Evolutionary conservation across 768 basidiomycete species (phyloP).

Genomic region (Mycena metata): DNA sequence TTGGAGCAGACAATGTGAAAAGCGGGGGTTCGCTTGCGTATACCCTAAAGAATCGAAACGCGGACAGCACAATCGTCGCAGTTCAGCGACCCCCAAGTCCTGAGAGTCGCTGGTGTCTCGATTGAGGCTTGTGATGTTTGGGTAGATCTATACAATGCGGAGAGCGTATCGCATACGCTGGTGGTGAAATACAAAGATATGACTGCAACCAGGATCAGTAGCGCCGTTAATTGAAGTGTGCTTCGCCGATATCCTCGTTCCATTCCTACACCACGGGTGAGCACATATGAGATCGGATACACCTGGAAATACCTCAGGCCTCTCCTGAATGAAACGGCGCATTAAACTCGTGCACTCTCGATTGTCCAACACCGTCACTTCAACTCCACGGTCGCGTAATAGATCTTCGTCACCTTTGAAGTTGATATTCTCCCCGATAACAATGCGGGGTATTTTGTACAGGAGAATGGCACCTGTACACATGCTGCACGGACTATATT

Average conservation of each 20-base stretch:
- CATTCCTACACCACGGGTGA: constrained; percentile 54
- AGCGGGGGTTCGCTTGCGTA: constrained; percentile 15
- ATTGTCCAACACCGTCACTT: constrained; percentile 65
- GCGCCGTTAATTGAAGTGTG: too few relatives aligned
- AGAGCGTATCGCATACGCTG: too few relatives aligned
- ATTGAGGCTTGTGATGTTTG: too few relatives aligned
- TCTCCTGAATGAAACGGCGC: constrained; percentile 66
- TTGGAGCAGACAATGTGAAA: constrained; percentile 14
- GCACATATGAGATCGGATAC: too few relatives aligned
- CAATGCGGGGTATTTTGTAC: constrained; percentile 74
- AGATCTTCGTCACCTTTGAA: constrained; percentile 69
- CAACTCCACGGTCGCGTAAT: constrained; percentile 64
- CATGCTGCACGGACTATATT: constrained; percentile 71
- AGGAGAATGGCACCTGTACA: constrained; percentile 74
- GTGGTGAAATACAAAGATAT: too few relatives aligned
- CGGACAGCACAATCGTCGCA: constrained; percentile 23
- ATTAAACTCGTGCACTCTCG: constrained; percentile 68
- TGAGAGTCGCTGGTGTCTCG: too few relatives aligned
- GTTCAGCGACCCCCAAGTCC: background rate
- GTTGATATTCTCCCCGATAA: constrained; percentile 73
- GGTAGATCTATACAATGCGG: too few relatives aligned
- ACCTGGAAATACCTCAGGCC: constrained; percentile 60
- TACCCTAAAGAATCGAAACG: constrained; percentile 23
- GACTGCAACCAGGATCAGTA: too few relatives aligned
- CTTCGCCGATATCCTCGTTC: constrained; percentile 74